Evolutionary conservation across 2,329 filamentous ascomycete genomes (phyloP), one percentile per base, ranked within the genome.

Genomic region (Amauroascus niger): DNA sequence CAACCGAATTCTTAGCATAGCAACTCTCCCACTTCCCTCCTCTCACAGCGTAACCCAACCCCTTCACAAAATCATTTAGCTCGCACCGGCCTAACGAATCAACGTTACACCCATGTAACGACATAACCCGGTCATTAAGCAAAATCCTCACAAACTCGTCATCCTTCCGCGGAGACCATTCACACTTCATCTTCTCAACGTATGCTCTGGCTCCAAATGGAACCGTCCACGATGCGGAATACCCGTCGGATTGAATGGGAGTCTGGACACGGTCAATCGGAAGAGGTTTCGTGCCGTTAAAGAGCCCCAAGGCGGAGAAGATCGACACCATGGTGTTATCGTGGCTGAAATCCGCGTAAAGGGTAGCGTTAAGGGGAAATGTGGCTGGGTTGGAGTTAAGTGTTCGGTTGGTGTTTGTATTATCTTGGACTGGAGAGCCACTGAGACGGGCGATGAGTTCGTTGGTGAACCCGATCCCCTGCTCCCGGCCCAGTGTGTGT

Each of bases 261-360:
- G 77, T 71, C 70, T 77, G 59, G 11, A 65, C 56, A 6, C 72
- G 73, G 2, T 72, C 73, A 22, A 75, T 76, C 1, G 78, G 75
- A 22, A 85, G 70, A 9, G 76, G 72, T 13, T 65, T 63, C 0
- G 81, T 87, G 41, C 69, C 71, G 60, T 89, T 86, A 70, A 88
- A 95, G 24, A 95, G 71, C 0, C 88, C 87, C 58, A 96, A 65
- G 0, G 88, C 88, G 4, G 81, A 82, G 64, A 86, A 86, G 6
- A 94, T 81, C 6, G 79, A 78, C 28, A 80, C 81, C 82, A 96
- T 88, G 64, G 86, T 83, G 67, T 94, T 95, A 69, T 96, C 90
- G 69, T 96, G 90, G 58, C 83, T 87, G 65, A 96, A 95, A 69
- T 96, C 90, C 0, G 88, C 89, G 64, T 94, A 96, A 1, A 95